A percentile compares a stretch with the other conserved stretches of the same genome.
Conservation (phyloP, 305 asterid genomes). For the Vinca major region DNA sequence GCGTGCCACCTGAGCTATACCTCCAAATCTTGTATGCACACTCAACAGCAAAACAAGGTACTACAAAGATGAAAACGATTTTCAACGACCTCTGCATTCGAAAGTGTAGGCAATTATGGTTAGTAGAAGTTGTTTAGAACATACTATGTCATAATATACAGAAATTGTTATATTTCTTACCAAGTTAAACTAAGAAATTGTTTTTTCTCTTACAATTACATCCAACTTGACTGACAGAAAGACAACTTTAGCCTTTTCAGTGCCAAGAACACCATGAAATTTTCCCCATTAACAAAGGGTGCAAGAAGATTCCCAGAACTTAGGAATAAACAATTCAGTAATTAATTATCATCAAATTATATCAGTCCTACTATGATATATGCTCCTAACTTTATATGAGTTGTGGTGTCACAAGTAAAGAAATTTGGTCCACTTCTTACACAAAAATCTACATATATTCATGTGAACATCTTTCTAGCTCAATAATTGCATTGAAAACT, state of each 20-base stretch:
- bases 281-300: too few relatives aligned
- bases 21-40: constrained; percentile 78
- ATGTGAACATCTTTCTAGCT: background rate
- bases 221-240: too few relatives aligned
- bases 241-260: too few relatives aligned
- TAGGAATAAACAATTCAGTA: background rate
- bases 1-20: constrained; percentile 77
- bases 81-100: constrained; percentile 62
- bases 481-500: background rate
- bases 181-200: too few relatives aligned
- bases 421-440: background rate
- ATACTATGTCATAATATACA: background rate
- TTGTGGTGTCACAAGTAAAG: background rate
- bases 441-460: too few relatives aligned
- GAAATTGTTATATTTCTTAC: background rate
- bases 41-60: constrained; percentile 82
- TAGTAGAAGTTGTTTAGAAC: background rate
- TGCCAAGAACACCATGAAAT: too few relatives aligned
- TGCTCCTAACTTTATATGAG: background rate
- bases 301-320: too few relatives aligned
- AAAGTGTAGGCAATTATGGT: background rate
- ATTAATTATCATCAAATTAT: background rate
- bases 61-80: constrained; percentile 57
- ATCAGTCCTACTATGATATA: background rate
- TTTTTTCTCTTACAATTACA: too few relatives aligned